Conservation (phyloP, 2,329 filamentous ascomycete genomes). For the Gnomoniopsis sp. region DNA sequence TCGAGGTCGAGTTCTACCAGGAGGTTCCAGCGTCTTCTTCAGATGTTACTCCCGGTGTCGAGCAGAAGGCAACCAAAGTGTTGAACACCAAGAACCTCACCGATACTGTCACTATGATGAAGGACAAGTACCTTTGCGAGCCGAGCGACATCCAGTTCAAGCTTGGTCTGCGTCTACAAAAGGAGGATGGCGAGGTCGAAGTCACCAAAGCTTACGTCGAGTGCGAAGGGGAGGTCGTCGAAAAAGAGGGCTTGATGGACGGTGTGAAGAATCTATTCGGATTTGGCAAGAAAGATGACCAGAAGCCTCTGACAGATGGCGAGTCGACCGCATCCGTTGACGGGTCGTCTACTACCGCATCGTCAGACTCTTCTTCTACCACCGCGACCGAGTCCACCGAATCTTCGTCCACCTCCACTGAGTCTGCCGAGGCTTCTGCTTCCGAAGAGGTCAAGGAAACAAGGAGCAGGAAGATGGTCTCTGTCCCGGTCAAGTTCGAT, state of each 20-base stretch:
- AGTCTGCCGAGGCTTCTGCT: constrained; percentile 44
- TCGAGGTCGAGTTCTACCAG: constrained; percentile 77
- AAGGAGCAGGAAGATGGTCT: constrained; percentile 58
- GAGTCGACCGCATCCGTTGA: constrained; percentile 43
- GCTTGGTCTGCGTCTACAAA: constrained; percentile 69
- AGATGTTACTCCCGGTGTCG: constrained; percentile 35
- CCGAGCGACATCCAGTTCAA: constrained; percentile 76
- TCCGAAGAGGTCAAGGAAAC: constrained; percentile 49
- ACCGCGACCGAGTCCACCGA: constrained; percentile 32
- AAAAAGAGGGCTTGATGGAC: constrained; percentile 81
- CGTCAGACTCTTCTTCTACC: constrained; percentile 30
- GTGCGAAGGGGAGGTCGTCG: constrained; percentile 72
- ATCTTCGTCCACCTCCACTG: constrained; percentile 21
- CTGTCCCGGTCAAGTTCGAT: constrained; percentile 48
- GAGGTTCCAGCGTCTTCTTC: constrained; percentile 47
- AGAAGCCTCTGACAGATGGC: constrained; percentile 67
- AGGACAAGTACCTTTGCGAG: constrained; percentile 74
- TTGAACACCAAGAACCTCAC: constrained; percentile 84
- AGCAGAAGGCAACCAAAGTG: constrained; percentile 59
- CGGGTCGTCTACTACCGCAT: constrained; percentile 41
- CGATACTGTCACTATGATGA: constrained; percentile 72
- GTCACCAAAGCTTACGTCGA: constrained; percentile 73
- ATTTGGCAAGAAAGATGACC: constrained; percentile 86
- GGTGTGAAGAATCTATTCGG: constrained; percentile 96
- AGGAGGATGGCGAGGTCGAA: constrained; percentile 75